Conservation (phyloP, 1,284 basidiomycete species). For the Somion occarium region DNA sequence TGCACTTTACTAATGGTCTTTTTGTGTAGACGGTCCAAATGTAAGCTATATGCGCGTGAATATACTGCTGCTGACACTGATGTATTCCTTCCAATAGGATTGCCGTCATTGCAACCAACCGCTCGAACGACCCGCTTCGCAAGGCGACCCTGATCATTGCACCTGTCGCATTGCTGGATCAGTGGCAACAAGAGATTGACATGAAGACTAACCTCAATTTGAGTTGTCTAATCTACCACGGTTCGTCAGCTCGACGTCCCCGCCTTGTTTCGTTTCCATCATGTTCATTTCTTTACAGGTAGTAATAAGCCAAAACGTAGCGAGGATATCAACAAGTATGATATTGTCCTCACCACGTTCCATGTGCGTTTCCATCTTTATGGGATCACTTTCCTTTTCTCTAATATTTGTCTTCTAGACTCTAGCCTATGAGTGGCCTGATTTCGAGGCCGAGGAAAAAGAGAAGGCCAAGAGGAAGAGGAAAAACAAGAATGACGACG, state of each 20-base stretch:
- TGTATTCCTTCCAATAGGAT: constrained; percentile 30
- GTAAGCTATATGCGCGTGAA: constrained; percentile 20
- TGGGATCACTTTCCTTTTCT: too few species aligned
- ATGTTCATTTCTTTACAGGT: constrained; percentile 7
- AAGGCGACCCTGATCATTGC: constrained; percentile 55
- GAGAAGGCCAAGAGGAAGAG: constrained; percentile 36
- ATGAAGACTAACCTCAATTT: constrained; percentile 44
- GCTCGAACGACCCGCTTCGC: constrained; percentile 33
- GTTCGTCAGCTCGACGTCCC: constrained; percentile 22
- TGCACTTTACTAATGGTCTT: not conserved
- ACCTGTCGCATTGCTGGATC: constrained; percentile 50
- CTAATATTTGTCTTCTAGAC: constrained; percentile 32
- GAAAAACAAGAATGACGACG: constrained; percentile 29
- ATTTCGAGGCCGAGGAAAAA: constrained; percentile 40
- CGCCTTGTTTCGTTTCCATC: too few species aligned
- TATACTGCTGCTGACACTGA: not conserved
- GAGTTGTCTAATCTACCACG: constrained; percentile 52
- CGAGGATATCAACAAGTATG: constrained; percentile 42
- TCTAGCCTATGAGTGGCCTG: constrained; percentile 52
- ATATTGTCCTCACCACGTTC: constrained; percentile 56
- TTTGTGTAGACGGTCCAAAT: constrained; percentile 40
- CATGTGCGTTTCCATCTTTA: constrained; percentile 28
- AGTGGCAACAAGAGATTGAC: constrained; percentile 57
- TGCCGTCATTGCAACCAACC: constrained; percentile 42
- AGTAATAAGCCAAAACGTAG: constrained; percentile 36